Evolutionary conservation across 129 eudicot genomes (phyloP).

Genomic region (Artemisia annua): DNA sequence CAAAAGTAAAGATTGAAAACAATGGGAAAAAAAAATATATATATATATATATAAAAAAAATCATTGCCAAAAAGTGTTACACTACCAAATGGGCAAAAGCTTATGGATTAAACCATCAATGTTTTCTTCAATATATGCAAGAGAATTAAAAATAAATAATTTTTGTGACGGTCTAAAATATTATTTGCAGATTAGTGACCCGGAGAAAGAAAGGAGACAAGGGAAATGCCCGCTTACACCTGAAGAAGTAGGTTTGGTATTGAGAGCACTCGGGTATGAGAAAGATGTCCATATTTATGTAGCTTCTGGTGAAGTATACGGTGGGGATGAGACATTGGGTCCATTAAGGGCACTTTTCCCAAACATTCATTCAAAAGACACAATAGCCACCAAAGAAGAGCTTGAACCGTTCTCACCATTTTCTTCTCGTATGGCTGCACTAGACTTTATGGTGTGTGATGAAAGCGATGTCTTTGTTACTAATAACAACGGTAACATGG

Average conservation of each 20-base stretch:
- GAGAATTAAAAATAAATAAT: neutral
- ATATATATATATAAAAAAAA: too few species aligned
- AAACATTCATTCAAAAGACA: slow-evolving; percentile 74
- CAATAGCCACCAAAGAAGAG: slow-evolving; percentile 65
- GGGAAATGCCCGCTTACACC: slow-evolving; percentile 93
- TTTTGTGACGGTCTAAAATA: neutral
- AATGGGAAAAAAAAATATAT: too few species aligned
- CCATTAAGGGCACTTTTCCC: slow-evolving; percentile 79
- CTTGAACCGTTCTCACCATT: slow-evolving; percentile 66
- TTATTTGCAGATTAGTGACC: slow-evolving; percentile 53
- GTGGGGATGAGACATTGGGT: slow-evolving; percentile 74
- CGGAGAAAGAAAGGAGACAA: slow-evolving; percentile 83
- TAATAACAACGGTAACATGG: slow-evolving; percentile 90
- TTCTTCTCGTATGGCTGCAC: slow-evolving; percentile 92
- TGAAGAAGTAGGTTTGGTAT: slow-evolving; percentile 86
- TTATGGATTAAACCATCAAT: too few species aligned
- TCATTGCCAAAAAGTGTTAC: too few species aligned
- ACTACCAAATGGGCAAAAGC: too few species aligned
- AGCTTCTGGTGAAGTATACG: slow-evolving; percentile 86
- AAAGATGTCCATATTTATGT: slow-evolving; percentile 65
- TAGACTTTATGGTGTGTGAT: slow-evolving; percentile 83
- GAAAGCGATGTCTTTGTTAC: slow-evolving; percentile 84
- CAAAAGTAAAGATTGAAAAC: too few species aligned
- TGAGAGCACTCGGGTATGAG: slow-evolving; percentile 83
- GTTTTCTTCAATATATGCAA: too few species aligned